Percentiles rank a stretch among this genome's conserved stretches.
These are phyloP conservation scores for Ogataea henricii DNA, from an alignment of 805 yeast genomes.

Conservation along the genomic window DNA sequence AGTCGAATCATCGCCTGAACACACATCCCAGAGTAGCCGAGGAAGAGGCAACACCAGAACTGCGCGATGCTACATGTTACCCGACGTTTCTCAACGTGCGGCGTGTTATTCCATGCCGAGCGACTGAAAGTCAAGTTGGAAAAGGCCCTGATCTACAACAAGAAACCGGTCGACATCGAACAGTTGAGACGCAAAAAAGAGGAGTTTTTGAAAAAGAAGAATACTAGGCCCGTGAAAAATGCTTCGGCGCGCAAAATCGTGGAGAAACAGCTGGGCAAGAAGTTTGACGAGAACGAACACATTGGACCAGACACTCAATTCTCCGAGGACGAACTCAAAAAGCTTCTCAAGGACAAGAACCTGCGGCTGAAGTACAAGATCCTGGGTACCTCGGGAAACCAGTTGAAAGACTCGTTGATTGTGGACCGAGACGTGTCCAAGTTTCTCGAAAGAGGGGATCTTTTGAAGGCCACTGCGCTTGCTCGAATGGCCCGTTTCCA, in stretches of 20 bases:
- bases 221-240: conserved; percentile 26
- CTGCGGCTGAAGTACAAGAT: conserved; percentile 51
- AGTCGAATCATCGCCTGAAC: too few relatives aligned
- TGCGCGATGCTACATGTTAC: too few relatives aligned
- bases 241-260: conserved; percentile 32
- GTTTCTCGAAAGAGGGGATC: conserved; percentile 51
- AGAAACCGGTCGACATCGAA: conserved; percentile 14
- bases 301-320: conserved; percentile 30
- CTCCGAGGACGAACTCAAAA: conserved; percentile 28
- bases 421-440: conserved; percentile 56
- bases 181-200: conserved; percentile 6
- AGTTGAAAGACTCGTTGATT: conserved; percentile 56
- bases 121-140: conserved; percentile 16
- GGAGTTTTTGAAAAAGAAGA: conserved; percentile 21
- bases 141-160: conserved; percentile 14
- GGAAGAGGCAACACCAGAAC: too few relatives aligned
- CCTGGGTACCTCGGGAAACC: conserved; percentile 60
- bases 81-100: conserved; percentile 7
- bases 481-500: conserved; percentile 33
- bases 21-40: too few relatives aligned
- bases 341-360: conserved; percentile 33
- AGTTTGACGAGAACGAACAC: conserved; percentile 18
- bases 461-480: conserved; percentile 48
- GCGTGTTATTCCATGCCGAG: conserved; percentile 1
- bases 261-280: conserved; percentile 21